Conservation (phyloP, 2,329 filamentous ascomycete genomes). For the Epicoccum sorghinum region DNA sequence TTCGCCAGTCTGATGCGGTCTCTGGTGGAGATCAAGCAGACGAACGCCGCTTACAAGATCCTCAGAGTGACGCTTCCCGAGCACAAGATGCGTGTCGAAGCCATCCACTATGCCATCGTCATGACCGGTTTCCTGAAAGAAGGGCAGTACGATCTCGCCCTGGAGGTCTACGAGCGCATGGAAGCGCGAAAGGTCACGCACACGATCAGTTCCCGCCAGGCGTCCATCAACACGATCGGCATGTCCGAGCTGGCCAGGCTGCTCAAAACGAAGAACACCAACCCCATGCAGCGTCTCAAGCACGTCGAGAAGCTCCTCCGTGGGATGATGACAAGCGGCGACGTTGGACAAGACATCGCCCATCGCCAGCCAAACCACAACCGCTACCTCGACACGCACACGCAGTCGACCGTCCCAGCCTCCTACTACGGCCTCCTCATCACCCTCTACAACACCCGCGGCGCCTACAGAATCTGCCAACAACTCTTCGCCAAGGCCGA, state of each 20-base stretch:
- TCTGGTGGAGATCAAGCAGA: slow-evolving; percentile 59
- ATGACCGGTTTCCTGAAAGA: slow-evolving; percentile 58
- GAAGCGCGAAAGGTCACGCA: slow-evolving; percentile 43
- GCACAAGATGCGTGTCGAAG: slow-evolving; percentile 52
- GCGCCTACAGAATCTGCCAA: slow-evolving; percentile 51
- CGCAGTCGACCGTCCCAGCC: slow-evolving; percentile 53
- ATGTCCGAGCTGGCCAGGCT: slow-evolving; percentile 28
- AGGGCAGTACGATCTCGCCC: slow-evolving; percentile 53
- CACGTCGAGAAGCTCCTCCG: slow-evolving; percentile 37
- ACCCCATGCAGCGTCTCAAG: slow-evolving; percentile 28
- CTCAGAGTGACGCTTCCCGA: slow-evolving; percentile 57
- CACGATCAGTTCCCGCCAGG: slow-evolving; percentile 52
- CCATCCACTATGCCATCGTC: slow-evolving; percentile 60
- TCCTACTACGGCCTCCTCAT: slow-evolving; percentile 63
- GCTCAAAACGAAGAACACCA: slow-evolving; percentile 14
- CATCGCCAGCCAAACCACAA: slow-evolving; percentile 32
- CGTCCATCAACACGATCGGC: slow-evolving; percentile 41
- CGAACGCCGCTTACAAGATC: slow-evolving; percentile 63
- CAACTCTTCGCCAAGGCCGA: slow-evolving; percentile 33
- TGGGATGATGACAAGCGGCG: slow-evolving; percentile 30
- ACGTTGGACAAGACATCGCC: slow-evolving; percentile 37
- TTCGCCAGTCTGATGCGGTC: slow-evolving; percentile 67
- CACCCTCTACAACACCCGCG: slow-evolving; percentile 58
- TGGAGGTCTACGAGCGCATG: slow-evolving; percentile 58
- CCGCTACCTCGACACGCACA: slow-evolving; percentile 30